These are phyloP conservation scores for Metarhizium humberi DNA, from an alignment of 2,329 filamentous ascomycete species.

Conservation along the genomic window DNA sequence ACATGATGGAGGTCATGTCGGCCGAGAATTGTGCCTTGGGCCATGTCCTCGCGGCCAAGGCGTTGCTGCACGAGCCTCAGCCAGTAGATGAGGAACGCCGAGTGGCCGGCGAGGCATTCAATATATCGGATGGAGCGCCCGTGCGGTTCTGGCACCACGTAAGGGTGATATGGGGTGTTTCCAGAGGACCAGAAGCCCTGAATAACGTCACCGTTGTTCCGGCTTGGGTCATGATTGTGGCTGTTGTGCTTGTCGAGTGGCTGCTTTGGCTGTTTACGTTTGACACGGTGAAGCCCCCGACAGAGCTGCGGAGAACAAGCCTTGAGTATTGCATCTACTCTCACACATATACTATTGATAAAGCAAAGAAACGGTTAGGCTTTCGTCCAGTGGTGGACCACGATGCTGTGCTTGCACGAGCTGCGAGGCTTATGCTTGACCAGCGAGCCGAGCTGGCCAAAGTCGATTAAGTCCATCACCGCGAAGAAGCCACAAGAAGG, in stretches of 20 bases:
- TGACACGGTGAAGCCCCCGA: constrained; percentile 14
- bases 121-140: constrained; percentile 22
- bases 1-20: constrained; percentile 18
- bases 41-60: constrained; percentile 19
- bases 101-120: constrained; percentile 25
- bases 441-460: neutral
- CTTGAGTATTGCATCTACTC: constrained; percentile 13
- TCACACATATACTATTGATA: constrained; percentile 11
- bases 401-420: constrained; percentile 6
- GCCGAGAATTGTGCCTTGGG: constrained; percentile 16
- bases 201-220: constrained; percentile 12
- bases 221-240: constrained; percentile 14
- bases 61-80: constrained; percentile 9
- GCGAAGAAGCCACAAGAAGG: too few species aligned
- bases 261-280: constrained; percentile 15
- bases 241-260: constrained; percentile 12
- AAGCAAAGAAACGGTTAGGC: constrained; percentile 9
- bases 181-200: constrained; percentile 5
- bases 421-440: neutral
- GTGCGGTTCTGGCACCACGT: constrained; percentile 23
- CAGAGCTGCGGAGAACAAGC: constrained; percentile 11
- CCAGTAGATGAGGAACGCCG: constrained; percentile 1
- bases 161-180: constrained; percentile 14
- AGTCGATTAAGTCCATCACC: neutral
- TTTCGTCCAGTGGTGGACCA: constrained; percentile 10